Conservation (phyloP, 176 grass and related monocot genomes). For the Oryza coarctata region DNA sequence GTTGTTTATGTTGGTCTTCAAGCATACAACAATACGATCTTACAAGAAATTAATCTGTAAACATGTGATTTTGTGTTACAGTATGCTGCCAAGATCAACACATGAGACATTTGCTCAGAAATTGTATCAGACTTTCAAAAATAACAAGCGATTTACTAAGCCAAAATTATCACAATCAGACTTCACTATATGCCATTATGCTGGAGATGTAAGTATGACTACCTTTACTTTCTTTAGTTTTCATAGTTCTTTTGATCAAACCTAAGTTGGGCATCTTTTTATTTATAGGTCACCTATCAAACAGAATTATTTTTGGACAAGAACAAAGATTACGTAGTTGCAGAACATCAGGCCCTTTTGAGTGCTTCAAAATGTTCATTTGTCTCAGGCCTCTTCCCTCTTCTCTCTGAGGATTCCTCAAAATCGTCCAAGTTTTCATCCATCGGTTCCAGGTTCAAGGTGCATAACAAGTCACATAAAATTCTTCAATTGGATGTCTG, state of each 20-base stretch:
- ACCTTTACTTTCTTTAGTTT: constrained; percentile 25
- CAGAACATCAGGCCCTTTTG: constrained; percentile 90
- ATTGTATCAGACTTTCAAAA: constrained; percentile 93
- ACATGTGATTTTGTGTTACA: constrained; percentile 42
- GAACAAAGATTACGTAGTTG: constrained; percentile 99
- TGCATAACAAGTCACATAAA: constrained; percentile 27
- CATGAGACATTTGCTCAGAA: constrained; percentile 99
- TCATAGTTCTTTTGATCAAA: constrained; percentile 5
- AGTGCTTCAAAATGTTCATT: constrained; percentile 82
- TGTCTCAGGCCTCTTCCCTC: constrained; percentile 75
- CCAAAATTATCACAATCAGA: constrained; percentile 91
- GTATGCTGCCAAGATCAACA: constrained; percentile 94
- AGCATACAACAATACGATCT: constrained; percentile 1
- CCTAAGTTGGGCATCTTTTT: not conserved
- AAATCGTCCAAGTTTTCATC: constrained; percentile 99
- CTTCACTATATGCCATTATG: constrained; percentile 96
- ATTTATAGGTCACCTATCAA: constrained; percentile 93
- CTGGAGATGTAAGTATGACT: constrained; percentile 79
- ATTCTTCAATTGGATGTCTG: constrained; percentile 24
- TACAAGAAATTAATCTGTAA: constrained; percentile 31
- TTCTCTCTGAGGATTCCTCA: constrained; percentile 68
- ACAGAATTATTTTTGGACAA: constrained; percentile 93
- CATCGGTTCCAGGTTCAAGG: constrained; percentile 96
- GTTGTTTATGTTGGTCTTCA: constrained; percentile 27
- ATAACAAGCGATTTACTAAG: constrained; percentile 80